These are phyloP conservation scores for Xylaria nigripes DNA, from an alignment of 495 filamentous ascomycete species.

Conservation along the genomic window DNA sequence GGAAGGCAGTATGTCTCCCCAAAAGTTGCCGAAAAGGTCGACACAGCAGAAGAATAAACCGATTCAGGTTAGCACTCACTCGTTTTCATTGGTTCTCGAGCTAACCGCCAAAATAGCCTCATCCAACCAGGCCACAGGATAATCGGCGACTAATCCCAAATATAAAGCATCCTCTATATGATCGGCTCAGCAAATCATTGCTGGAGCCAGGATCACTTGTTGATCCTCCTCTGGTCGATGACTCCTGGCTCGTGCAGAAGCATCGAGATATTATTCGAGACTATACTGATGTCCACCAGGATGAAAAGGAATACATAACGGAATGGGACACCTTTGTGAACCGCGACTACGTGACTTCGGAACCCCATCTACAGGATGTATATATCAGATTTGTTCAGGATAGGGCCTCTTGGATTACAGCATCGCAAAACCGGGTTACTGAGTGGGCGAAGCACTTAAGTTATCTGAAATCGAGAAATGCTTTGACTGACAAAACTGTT, in stretches of 20 bases:
- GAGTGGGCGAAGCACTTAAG: slow-evolving; percentile 41
- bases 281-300: slow-evolving; percentile 39
- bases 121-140: slow-evolving; percentile 18
- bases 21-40: slow-evolving; percentile 24
- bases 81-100: slow-evolving; percentile 1
- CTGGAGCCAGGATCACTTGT: slow-evolving; percentile 40
- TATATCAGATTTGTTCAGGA: slow-evolving; percentile 36
- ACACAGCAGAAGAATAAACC: slow-evolving; percentile 9
- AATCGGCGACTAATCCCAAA: slow-evolving; percentile 35
- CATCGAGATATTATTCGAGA: slow-evolving; percentile 44
- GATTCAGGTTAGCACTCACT: slow-evolving; percentile 12
- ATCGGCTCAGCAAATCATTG: slow-evolving; percentile 40
- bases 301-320: slow-evolving; percentile 45
- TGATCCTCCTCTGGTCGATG: slow-evolving; percentile 34
- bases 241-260: slow-evolving; percentile 44
- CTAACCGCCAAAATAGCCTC: slow-evolving; percentile 7
- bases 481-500: slow-evolving; percentile 29
- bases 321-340: slow-evolving; percentile 46
- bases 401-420: slow-evolving; percentile 38
- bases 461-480: slow-evolving; percentile 35
- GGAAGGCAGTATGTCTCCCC: slow-evolving; percentile 16
- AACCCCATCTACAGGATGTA: slow-evolving; percentile 36
- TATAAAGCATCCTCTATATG: slow-evolving; percentile 42
- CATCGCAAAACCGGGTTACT: slow-evolving; percentile 26
- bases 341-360: slow-evolving; percentile 37